Base-by-base conservation (phyloP, 2,329 filamentous ascomycete genomes). In the Venturia effusa region DNA sequence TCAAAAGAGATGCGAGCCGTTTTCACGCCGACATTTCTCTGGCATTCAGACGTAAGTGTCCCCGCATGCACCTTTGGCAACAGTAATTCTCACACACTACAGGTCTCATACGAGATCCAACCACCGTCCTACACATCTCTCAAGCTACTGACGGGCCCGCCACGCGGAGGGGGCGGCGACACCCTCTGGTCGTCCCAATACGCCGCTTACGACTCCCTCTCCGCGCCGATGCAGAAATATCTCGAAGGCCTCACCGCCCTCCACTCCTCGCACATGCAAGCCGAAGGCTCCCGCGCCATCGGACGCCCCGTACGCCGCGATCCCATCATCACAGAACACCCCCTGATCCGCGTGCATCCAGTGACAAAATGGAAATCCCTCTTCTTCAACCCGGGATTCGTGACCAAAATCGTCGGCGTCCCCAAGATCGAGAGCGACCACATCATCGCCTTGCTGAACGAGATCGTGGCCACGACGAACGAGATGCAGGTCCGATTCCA, bases 101-200 rank as follows among this genome's bases (percentile, higher is more conserved):
- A 81, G 74, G 80, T 83, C 15, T 83, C 82, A 0, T 96, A 95
- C 72, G 92, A 96, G 78, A 79, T 84, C 68, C 92, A 97, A 76
- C 91, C 92, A 1, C 91, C 92, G 0, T 90, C 91, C 37, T 96
- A 91, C 0, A 96, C 92, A 0, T 95, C 96, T 76, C 76, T 96
- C 40, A 96, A 95, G 72, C 81, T 92, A 61, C 83, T 97, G 22
- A 91, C 96, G 71, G 87, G 84, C 55, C 92, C 92, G 0, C 80
- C 84, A 43, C 87, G 84, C 0, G 92, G 92, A 39, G 82, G 79
- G 13, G 82, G 82, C 27, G 92, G 92, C 59, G 92, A 96, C 72
- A 96, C 92, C 0, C 77, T 95, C 2, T 96, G 96, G 70, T 85
- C 82, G 55, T 88, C 94, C 72, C 84, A 88, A 68, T 90, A 81